Conservation (phyloP, 768 basidiomycete genomes). For the Termitomyces titanicus region DNA sequence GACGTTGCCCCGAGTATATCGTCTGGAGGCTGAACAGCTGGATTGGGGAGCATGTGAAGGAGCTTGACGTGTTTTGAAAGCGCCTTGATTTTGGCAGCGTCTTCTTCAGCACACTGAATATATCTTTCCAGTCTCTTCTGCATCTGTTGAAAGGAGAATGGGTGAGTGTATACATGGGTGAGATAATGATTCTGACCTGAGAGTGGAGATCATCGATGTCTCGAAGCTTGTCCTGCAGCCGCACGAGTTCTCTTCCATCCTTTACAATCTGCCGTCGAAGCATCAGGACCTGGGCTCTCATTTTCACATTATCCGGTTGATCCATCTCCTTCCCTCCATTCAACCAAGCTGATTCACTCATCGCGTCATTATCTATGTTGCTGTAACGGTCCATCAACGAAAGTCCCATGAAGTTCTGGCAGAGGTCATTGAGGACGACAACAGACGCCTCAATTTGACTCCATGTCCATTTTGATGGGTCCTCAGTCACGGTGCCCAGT, state of each 20-base stretch:
- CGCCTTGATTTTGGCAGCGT: neutral
- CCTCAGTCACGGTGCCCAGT: neutral
- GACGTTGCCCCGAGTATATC: neutral
- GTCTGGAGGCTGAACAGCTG: neutral
- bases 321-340: neutral
- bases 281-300: neutral
- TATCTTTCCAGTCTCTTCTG: neutral
- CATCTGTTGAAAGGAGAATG: neutral
- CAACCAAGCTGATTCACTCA: no score
- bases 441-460: constrained; percentile 2
- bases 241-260: neutral
- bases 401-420: neutral
- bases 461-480: constrained; percentile 7
- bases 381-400: neutral
- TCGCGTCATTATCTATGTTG: neutral
- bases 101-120: constrained; percentile 1
- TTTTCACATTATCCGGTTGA: neutral
- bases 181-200: neutral
- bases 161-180: no score
- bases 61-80: neutral
- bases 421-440: neutral
- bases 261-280: neutral
- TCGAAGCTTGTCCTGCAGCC: neutral
- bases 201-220: neutral
- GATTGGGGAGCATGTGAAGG: constrained; percentile 3